A percentile compares a stretch with the other conserved stretches of the same genome.
These are phyloP conservation scores for Candida coquimbonensis DNA, from an alignment of 805 yeast species.

Conservation along the genomic window DNA sequence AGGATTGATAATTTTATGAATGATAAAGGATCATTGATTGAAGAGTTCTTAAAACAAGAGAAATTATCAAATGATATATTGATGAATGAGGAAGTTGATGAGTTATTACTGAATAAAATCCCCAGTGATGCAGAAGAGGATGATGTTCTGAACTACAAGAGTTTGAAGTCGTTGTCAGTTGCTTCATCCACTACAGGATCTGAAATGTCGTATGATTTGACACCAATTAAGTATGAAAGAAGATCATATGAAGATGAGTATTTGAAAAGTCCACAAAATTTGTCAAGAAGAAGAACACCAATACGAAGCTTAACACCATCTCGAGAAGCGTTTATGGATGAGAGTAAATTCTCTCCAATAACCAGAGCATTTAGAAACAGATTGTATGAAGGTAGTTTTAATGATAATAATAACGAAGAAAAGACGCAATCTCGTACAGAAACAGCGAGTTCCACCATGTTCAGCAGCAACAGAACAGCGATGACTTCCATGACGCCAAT, in stretches of 20 bases:
- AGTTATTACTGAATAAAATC: not conserved
- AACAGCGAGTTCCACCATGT: too few relatives aligned
- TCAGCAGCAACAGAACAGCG: too few relatives aligned
- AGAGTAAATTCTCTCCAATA: too few relatives aligned
- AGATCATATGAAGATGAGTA: too few relatives aligned
- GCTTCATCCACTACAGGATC: conserved; percentile 6
- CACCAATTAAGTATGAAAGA: not conserved
- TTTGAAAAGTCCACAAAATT: conserved; percentile 5
- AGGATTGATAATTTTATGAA: not conserved
- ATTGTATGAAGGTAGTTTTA: too few relatives aligned
- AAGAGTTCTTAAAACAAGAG: conserved; percentile 6
- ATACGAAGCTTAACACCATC: too few relatives aligned
- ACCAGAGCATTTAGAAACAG: too few relatives aligned
- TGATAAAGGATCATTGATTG: not conserved
- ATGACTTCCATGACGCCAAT: too few relatives aligned
- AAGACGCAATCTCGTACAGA: too few relatives aligned
- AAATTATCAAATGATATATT: conserved; percentile 1
- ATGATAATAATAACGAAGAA: too few relatives aligned
- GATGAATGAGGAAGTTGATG: not conserved
- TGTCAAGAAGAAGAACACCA: too few relatives aligned
- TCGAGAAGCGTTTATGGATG: too few relatives aligned
- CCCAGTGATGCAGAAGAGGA: conserved; percentile 17
- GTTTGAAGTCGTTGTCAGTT: conserved; percentile 10
- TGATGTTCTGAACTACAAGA: conserved; percentile 12
- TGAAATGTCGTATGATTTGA: not conserved